Conservation (phyloP, 2,329 filamentous ascomycete species). For the Fusarium sp. region DNA sequence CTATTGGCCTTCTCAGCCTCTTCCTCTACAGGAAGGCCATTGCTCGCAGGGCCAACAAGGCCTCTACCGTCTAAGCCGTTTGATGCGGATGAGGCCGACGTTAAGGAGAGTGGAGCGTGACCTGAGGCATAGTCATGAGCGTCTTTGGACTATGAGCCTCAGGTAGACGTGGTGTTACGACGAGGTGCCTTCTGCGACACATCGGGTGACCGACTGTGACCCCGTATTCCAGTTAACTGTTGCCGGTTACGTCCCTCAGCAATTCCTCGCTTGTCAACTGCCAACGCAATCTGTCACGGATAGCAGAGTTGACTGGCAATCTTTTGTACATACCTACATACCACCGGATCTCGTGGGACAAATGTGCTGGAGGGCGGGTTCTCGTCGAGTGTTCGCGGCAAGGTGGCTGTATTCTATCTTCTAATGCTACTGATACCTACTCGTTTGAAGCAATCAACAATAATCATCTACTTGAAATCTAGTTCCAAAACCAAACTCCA, state of each 20-base stretch:
- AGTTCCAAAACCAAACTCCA: neutral
- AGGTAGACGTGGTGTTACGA: conserved; percentile 42
- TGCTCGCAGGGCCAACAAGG: conserved; percentile 50
- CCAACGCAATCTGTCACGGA: conserved; percentile 10
- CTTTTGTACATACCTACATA: conserved; percentile 42
- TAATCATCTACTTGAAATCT: neutral
- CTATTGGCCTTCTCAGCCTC: conserved; percentile 45
- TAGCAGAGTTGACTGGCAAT: conserved; percentile 23
- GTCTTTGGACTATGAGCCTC: conserved; percentile 26
- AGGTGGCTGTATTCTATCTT: conserved; percentile 47
- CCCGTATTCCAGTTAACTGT: conserved; percentile 41
- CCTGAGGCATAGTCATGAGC: conserved; percentile 35
- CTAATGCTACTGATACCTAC: conserved; percentile 51
- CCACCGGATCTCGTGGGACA: conserved; percentile 39
- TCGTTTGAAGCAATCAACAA: conserved; percentile 43
- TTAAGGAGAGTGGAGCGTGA: conserved; percentile 38
- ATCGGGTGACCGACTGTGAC: conserved; percentile 46
- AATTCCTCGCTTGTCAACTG: conserved; percentile 34
- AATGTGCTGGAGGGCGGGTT: conserved; percentile 46
- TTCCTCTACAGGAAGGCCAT: conserved; percentile 47
- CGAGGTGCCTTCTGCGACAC: conserved; percentile 44
- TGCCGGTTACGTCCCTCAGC: conserved; percentile 40
- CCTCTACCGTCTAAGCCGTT: conserved; percentile 39
- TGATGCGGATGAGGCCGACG: conserved; percentile 15
- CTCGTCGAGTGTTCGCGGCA: conserved; percentile 46